Evolutionary conservation across 495 filamentous ascomycete genomes (phyloP), one percentile per base, ranked within the genome.

Genomic region (Annulohypoxylon moriforme): DNA sequence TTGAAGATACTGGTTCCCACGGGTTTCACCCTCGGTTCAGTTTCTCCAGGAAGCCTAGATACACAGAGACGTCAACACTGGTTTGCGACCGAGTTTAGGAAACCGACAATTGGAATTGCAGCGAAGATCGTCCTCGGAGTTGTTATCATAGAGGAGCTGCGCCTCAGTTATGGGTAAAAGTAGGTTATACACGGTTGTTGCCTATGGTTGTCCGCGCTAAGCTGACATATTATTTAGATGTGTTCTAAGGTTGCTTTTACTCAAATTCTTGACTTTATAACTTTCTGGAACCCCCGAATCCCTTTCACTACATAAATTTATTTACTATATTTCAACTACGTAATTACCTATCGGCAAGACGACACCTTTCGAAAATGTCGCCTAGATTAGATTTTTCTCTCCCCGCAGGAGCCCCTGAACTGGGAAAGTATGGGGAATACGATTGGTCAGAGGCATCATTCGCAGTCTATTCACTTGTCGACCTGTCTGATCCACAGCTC

Each of bases 381-480:
- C 18, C 44, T 22, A 9, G 9, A 13, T 7, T 40, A 4, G 60
- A 64, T n/a, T 20, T 64, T 9, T 27, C 47, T 31, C 60, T 64
- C 2, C 60, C 60, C 2, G 60, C 44, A n/a, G 14, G 11, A 0
- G 60, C 46, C 4, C 60, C 60, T 22, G 46, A 53, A 27, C 34
- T 64, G 2, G 22, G 4, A 0, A 25, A 25, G n/a, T 50, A 40
- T 14, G 42, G 27, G 11, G 20, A 38, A 6, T 38, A 36, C n/a
- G 0, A 10, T 14, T 50, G 29, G 60, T 7, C 9, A 18, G 31
- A 14, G 2, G 2, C 46, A 5, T 4, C 16, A 24, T 53, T 64
- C 24, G 33, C 33, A 13, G 27, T 64, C 14, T 64, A 64, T 20
- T 52, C 8, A 7, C 36, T 64, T 4, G 11, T 56, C 9, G 44